Base-by-base conservation (phyloP, 345 rosid species). In the Eucalyptus melliodora region DNA sequence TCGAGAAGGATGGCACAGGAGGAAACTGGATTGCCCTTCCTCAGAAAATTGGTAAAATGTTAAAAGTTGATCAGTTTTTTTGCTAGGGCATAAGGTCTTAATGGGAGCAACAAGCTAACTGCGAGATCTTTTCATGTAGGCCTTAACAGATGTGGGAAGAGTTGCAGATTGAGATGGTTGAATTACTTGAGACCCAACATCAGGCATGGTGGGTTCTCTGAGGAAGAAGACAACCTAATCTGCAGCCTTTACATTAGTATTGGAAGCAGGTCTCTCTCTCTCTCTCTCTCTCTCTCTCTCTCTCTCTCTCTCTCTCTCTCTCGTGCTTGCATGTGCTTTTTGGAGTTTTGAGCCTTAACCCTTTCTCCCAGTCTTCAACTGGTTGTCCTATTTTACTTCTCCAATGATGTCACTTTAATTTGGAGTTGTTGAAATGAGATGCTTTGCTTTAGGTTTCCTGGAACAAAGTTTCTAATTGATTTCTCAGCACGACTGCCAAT, bases 11-110 rank as follows among this genome's bases (percentile, higher is more conserved):
- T 91, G 99, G 99, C 44, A 97, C 99, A 49, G 99, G 99, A 72
- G 96, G 96, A 89, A 97, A 97, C 89, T 97, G 99, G 99, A 97
- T 97, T 90, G 99, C 99, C 51, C 99, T 97, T 89, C 99, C 99
- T 92, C 99, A 97, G 90, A 97, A 97, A 91, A 94, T 96, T 88
- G 99, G 99, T 97, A 95, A 8, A 51, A 23, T 67, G 6, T 30
- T 47, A 77, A 15, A 24, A 87, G n/a, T 86, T 59, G 80, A 31
- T 85, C 56, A 81, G 87, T 53, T 62, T 14, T 17, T 31, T 88
- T 42, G n/a, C 53, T 82, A 50, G 49, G 45, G 69, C 47, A 27
- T 55, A 55, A 27, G n/a, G 56, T 51, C 30, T 24, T 77, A 9
- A 21, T 24, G 86, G 30, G 40, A 45, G 49, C 55, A 17, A 69